Evolutionary conservation across 1,284 basidiomycete genomes (phyloP), one percentile per base, ranked within the genome.

Genomic region (Rhodofomes roseus): DNA sequence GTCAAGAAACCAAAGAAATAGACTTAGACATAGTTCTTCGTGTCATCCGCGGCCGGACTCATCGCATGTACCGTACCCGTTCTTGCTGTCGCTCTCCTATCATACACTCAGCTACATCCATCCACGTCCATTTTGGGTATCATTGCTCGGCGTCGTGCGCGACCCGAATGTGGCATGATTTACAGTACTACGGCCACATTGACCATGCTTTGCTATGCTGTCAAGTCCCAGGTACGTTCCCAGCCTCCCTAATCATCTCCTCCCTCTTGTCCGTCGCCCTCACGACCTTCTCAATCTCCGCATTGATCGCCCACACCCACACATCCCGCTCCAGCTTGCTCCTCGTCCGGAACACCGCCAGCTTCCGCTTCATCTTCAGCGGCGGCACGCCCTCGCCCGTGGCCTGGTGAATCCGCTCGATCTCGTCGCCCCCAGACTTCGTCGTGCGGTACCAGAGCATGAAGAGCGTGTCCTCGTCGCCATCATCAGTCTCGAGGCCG

Each of bases 1-100:
- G 94, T 83, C 50, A 96, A 97, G 81, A 96, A 93, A 78, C 93
- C 95, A 31, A 89, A 89, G 71, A 82, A 87, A 71, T 86, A 81
- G 70, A 41, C 20, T 3, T 25, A 27, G 50, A 34, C 12, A 1
- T 25, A 11, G 7, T 12, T 52, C 29, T n/a, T 20, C 34, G 31
- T 37, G 34, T 34, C 34, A 34, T 11, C 31, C 31, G 31, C 31
- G 31, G 31, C 31, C 11, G 23, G 46, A 18, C 46, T 48, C 46
- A 31, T 48, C 22, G 7, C 46, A 48, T 48, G 46, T 48, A 48
- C 18, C 46, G 46, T 48, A 48, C 16, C 22, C 25, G 8, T 0
- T 8, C 4, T 22, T 48, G 25, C 46, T 48, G 9, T 12, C 27
- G 27, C 46, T 18, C 6, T 48, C 16, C 46, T 48, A 48, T 48